Base-by-base conservation (phyloP, 2,329 filamentous ascomycete genomes). In the Sporothrix luriei region DNA sequence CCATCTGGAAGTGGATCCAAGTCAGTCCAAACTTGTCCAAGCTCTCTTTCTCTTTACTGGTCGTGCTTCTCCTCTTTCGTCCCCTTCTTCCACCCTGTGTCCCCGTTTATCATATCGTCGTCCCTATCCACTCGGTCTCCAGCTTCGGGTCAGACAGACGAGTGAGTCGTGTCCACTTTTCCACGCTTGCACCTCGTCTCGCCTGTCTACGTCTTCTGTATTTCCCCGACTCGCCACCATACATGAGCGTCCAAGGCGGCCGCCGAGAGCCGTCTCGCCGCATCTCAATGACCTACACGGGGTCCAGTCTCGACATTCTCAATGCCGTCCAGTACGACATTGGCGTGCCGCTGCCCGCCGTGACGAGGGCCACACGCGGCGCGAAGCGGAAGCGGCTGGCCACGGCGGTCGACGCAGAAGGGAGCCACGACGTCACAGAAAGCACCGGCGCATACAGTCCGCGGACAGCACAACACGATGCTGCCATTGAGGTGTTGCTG, bases 321-420 rank as follows among this genome's bases (percentile, higher is more conserved):
- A 82, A 78, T 74, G 82, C 82, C 54, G 82, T 84, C 75, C 77
- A 79, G 49, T 84, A 82, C 71, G 76, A 82, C 73, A 78, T 80
- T 70, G 79, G 78, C 40, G 73, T 74, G 2, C 72, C 38, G 5
- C 29, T 69, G 16, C 55, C 68, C 11, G 24, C 19, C 43, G 16
- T 29, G 24, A 68, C 38, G 7, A 68, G 48, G 26, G 40, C 24
- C 29, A 24, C 51, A n/a, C 29, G 66, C 21, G 69, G 40, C 26
- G 29, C 62, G 6, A 69, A 69, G 55, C 69, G 66, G 33, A 62
- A 68, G 49, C 19, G 40, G 49, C 14, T 3, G 38, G 24, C 40
- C 33, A 24, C 33, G 26, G 14, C 9, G 14, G 5, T 16, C 4
- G 38, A 51, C 10, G 14, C 21, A 3, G 40, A n/a, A n/a, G 54